Conservation (phyloP, 805 yeast genomes). For the Tetrapisispora namnaoensis region DNA sequence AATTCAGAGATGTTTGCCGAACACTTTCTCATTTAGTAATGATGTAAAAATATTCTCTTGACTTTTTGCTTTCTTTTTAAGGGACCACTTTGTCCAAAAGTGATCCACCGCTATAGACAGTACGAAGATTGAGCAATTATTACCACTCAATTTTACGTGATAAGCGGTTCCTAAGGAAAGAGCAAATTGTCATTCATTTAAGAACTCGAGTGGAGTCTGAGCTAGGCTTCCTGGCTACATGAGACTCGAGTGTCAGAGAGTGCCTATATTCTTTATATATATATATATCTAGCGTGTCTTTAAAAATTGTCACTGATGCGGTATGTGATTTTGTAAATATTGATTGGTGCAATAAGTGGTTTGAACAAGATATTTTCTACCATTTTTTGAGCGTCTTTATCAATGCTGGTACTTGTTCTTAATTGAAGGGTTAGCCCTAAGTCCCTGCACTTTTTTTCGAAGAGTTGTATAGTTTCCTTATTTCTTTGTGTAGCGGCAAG, state of each 20-base stretch:
- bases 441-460: slow-evolving; percentile 31
- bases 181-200: slow-evolving; percentile 21
- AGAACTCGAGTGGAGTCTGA: slow-evolving; percentile 29
- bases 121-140: slow-evolving; percentile 31
- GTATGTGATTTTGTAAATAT: slow-evolving; percentile 13
- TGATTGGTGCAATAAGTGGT: slow-evolving; percentile 18
- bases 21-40: not conserved
- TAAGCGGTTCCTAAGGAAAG: slow-evolving; percentile 26
- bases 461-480: slow-evolving; percentile 36
- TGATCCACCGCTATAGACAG: slow-evolving; percentile 63
- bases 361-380: slow-evolving; percentile 6
- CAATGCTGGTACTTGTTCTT: slow-evolving; percentile 15
- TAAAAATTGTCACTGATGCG: not conserved
- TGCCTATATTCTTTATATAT: slow-evolving; percentile 13
- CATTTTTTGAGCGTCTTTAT: not conserved
- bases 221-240: slow-evolving; percentile 10
- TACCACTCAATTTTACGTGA: slow-evolving; percentile 22
- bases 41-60: slow-evolving; percentile 6
- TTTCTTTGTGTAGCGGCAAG: slow-evolving; percentile 76
- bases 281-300: not conserved
- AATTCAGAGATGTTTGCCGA: not conserved
- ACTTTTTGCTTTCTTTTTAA: slow-evolving; percentile 13
- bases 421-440: slow-evolving; percentile 14
- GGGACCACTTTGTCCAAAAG: slow-evolving; percentile 53
- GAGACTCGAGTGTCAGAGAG: slow-evolving; percentile 31